Evolutionary conservation across 2,329 filamentous ascomycete species (phyloP), one percentile per base, ranked within the genome.

Genomic region (Thermoascus crustaceus): DNA sequence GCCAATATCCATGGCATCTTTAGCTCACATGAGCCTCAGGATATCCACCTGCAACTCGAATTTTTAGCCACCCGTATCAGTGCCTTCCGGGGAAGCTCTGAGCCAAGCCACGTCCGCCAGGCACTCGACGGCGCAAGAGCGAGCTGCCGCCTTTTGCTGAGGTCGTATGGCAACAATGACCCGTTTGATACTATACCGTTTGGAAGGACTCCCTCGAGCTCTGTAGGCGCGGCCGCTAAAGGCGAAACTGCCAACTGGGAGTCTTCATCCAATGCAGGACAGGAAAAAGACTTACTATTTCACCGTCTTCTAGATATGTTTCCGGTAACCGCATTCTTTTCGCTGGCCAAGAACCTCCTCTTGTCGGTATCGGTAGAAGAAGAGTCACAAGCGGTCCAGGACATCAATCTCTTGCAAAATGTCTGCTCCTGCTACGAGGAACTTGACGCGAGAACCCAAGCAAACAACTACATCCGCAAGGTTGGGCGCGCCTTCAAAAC

Each of bases 351-450:
- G 14, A 30, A 35, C 21, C 10, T 39, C 17, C 20, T 33, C 7
- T 26, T n/a, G 21, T 26, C 35, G 8, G 11, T 32, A 14, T 30
- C 30, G 13, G 29, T 4, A 4, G 16, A 18, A 7, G 22, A 38
- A 14, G 31, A 38, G n/a, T 5, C 31, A 5, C 31, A 35, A 29
- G 21, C 14, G 20, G 31, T 25, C 16, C 17, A 18, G 1, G 41
- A 42, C 21, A 14, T 38, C 21, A 24, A 38, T 11, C 34, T 43
- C 23, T 22, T 43, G 7, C 11, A 27, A 13, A 34, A 22, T 10
- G 41, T 43, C 13, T 33, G 26, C 24, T 30, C 27, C 5, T 41
- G 39, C 18, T 43, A 38, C 32, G 11, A 34, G 24, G 39, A 38
- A 9, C 16, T 30, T 21, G 35, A 35, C 11, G 13, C 18, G 5